A percentile compares a stretch with the other conserved stretches of the same genome.
Evolutionary conservation across 2,329 filamentous ascomycete species (phyloP).

Genomic region (Exophiala alcalophila): DNA sequence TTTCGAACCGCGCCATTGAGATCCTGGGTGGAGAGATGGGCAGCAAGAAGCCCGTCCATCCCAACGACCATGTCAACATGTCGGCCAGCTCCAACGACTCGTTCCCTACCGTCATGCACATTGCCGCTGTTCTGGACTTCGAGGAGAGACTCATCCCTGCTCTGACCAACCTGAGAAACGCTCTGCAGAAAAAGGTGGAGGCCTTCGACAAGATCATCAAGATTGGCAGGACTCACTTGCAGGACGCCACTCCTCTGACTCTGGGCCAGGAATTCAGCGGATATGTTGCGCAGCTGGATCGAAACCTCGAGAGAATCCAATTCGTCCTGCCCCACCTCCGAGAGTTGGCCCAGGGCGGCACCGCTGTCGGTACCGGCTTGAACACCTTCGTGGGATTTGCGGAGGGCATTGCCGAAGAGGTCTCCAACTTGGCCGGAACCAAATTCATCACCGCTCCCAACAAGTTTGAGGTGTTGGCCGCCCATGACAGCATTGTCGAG

Average conservation of each 20-base stretch:
- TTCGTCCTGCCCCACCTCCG: conserved; percentile 77
- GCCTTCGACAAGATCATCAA: conserved; percentile 95
- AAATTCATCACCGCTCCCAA: conserved; percentile 96
- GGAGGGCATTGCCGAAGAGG: conserved; percentile 85
- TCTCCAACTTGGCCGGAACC: conserved; percentile 86
- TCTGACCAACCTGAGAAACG: conserved; percentile 74
- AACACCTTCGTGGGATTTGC: conserved; percentile 98
- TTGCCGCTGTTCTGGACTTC: conserved; percentile 90
- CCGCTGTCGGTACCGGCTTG: conserved; percentile 92
- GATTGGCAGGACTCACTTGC: conserved; percentile 95
- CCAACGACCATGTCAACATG: conserved; percentile 99
- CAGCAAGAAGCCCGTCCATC: conserved; percentile 96
- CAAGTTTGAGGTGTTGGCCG: conserved; percentile 96
- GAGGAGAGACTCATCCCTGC: conserved; percentile 81
- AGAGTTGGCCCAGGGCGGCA: conserved; percentile 89
- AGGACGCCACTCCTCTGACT: conserved; percentile 93
- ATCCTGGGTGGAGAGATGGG: conserved; percentile 92
- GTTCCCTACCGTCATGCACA: conserved; percentile 99
- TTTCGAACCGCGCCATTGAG: conserved; percentile 98
- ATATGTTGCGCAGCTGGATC: conserved; percentile 91
- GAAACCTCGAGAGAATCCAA: conserved; percentile 83
- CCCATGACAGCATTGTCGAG: conserved; percentile 94
- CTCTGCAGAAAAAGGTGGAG: conserved; percentile 83
- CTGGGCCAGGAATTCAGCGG: conserved; percentile 97
- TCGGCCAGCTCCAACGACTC: conserved; percentile 98